Percentiles rank a stretch among this genome's conserved stretches.
Evolutionary conservation across 495 filamentous ascomycete species (phyloP).

Genomic region (Annulohypoxylon nitens): DNA sequence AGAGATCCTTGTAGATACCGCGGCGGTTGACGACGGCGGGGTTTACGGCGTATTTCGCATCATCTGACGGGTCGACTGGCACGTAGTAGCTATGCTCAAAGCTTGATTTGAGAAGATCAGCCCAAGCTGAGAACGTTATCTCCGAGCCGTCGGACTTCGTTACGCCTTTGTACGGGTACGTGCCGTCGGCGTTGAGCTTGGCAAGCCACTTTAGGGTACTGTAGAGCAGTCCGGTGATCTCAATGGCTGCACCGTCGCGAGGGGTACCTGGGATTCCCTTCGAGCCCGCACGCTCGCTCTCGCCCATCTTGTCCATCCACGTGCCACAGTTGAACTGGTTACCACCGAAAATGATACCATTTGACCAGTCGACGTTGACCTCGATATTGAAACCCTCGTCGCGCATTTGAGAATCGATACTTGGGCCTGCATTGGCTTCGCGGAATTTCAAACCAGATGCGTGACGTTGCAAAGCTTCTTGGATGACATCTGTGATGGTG

Average conservation of each 20-base stretch:
- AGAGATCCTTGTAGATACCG: slow-evolving; percentile 98
- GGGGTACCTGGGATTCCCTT: slow-evolving; percentile 98
- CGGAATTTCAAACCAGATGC: slow-evolving; percentile 89
- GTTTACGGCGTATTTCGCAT: slow-evolving; percentile 84
- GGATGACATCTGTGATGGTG: slow-evolving; percentile 87
- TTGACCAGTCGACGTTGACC: slow-evolving; percentile 91
- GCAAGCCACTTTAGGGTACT: slow-evolving; percentile 87
- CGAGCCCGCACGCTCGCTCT: slow-evolving; percentile 87
- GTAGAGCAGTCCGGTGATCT: slow-evolving; percentile 93
- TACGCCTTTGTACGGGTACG: slow-evolving; percentile 80
- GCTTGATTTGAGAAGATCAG: slow-evolving; percentile 79
- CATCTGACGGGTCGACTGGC: slow-evolving; percentile 75
- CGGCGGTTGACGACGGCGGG: slow-evolving; percentile 81
- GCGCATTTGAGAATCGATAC: slow-evolving; percentile 93
- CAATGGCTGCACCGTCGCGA: slow-evolving; percentile 92
- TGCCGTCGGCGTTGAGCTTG: slow-evolving; percentile 71
- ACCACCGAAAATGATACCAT: slow-evolving; percentile 92
- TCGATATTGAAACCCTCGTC: slow-evolving; percentile 91
- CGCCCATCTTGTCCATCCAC: slow-evolving; percentile 99
- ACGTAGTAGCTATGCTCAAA: slow-evolving; percentile 94
- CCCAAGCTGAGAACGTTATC: slow-evolving; percentile 85
- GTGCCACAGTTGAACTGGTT: slow-evolving; percentile 96
- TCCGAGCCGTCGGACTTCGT: slow-evolving; percentile 67
- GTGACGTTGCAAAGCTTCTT: slow-evolving; percentile 93
- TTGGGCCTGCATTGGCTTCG: slow-evolving; percentile 92